phyloP scores from a whole-genome alignment of 441 rosid species.

The Mallotus japonicus region DNA sequence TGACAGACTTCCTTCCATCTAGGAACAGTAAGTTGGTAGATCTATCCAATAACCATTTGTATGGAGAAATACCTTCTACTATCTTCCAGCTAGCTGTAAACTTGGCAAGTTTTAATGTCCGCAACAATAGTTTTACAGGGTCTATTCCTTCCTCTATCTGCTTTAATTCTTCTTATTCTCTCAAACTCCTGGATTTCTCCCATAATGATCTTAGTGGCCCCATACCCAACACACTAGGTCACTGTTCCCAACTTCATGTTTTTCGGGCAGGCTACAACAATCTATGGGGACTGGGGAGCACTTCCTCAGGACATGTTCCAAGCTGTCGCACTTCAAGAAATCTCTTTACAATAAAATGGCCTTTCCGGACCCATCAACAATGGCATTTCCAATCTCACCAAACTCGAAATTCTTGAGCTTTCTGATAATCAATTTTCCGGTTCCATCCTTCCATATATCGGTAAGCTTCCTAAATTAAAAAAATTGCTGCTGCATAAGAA shows the following conservation, averaged over 20 bases:
- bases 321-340: constrained; percentile 37
- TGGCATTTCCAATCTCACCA: constrained; percentile 33
- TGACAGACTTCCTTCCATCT: constrained; percentile 41
- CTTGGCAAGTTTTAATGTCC: constrained; percentile 57
- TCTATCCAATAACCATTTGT: constrained; percentile 57
- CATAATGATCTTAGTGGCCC: constrained; percentile 39
- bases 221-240: constrained; percentile 46
- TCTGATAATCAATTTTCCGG: constrained; percentile 11
- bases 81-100: constrained; percentile 42
- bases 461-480: constrained; percentile 5
- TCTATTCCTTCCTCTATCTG: constrained; percentile 58
- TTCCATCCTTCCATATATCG: background rate
- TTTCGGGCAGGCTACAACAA: constrained; percentile 66
- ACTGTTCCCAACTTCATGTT: constrained; percentile 45
- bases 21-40: constrained; percentile 30
- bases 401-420: constrained; percentile 20
- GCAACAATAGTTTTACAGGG: constrained; percentile 63
- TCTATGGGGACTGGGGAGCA: constrained; percentile 51
- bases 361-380: constrained; percentile 49
- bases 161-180: constrained; percentile 32
- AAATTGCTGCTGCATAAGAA: background rate
- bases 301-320: constrained; percentile 51
- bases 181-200: constrained; percentile 53
- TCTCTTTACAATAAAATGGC: constrained; percentile 43
- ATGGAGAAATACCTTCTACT: constrained; percentile 35